These are phyloP conservation scores for Epichloe sylvatica DNA, from an alignment of 2,329 filamentous ascomycete species.

Conservation along the genomic window DNA sequence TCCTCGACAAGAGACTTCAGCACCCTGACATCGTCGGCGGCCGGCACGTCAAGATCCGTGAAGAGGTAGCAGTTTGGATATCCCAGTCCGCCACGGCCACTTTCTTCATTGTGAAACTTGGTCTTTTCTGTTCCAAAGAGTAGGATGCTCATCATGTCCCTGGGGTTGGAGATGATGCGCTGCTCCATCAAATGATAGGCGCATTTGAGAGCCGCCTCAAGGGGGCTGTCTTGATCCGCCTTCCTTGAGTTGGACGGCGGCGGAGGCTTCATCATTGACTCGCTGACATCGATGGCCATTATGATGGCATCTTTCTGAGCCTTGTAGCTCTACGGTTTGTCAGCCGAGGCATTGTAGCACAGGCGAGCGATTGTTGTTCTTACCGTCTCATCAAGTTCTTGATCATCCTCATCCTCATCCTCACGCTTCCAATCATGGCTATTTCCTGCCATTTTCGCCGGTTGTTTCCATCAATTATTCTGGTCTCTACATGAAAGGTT, in stretches of 20 bases:
- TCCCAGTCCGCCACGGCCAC: slow-evolving; percentile 42
- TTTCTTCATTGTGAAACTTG: slow-evolving; percentile 57
- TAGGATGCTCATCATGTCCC: slow-evolving; percentile 92
- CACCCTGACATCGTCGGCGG: slow-evolving; percentile 71
- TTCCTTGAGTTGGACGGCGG: slow-evolving; percentile 56
- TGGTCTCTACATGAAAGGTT: too few species aligned
- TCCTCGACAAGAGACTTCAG: slow-evolving; percentile 66
- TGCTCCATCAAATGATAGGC: slow-evolving; percentile 95
- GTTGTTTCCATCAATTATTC: neutral
- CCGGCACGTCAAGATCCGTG: slow-evolving; percentile 74
- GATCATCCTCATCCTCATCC: slow-evolving; percentile 51
- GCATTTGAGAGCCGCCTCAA: slow-evolving; percentile 78
- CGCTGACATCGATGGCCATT: slow-evolving; percentile 84
- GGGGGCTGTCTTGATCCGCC: slow-evolving; percentile 59
- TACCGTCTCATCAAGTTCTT: slow-evolving; percentile 49
- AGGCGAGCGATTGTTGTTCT: neutral
- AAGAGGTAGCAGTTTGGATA: slow-evolving; percentile 92
- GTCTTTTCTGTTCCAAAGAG: slow-evolving; percentile 82
- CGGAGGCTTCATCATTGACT: slow-evolving; percentile 66
- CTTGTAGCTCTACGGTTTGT: slow-evolving; percentile 57
- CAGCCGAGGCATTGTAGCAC: neutral
- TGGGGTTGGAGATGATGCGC: slow-evolving; percentile 91
- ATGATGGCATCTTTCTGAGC: slow-evolving; percentile 94
- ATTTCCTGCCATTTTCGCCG: slow-evolving; percentile 17
- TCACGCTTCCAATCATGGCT: slow-evolving; percentile 32